Evolutionary conservation across 331 rosid species (phyloP), one percentile per base, ranked within the genome.

Genomic region (Dryas integrifolia): DNA sequence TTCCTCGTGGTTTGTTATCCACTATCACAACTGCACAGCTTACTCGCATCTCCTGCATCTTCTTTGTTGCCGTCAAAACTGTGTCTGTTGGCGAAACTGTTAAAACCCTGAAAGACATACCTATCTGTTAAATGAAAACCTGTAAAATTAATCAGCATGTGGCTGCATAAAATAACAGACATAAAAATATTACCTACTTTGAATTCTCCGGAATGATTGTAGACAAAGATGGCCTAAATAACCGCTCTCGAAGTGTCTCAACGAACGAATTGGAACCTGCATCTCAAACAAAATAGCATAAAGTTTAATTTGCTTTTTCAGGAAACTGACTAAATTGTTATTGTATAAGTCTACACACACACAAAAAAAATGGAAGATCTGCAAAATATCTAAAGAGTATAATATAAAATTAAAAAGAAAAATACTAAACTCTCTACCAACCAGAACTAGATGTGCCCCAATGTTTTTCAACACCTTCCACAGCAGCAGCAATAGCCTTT

Each of bases 401-500:
- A 30, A 50, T 9, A 50, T 39, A 10, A 60, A 58, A 15, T 43
- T 72, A 16, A 67, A 56, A 60, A 60, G 67, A 76, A 70, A 58
- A 57, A 8, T 38, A 14, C 5, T 7, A 38, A 57, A 76, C 64
- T 67, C 59, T 84, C 69, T 65, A 83, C 92, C 64, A 79, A 92
- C 98, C 99, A 82, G 96, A 77, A 69, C 81, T 65, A 69, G 96
- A 67, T 56, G 94, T 30, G 58, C 93, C 97, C 91, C 97, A 92
- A 72, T 86, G 89, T 81, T 95, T 95, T 85, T 92, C 99, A 80
- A 95, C 96, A 72, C 98, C 99, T 86, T 95, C 97, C 82, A 95
- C 99, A 56, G 99, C 99, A 65, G 98, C 98, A 44, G 92, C 98
- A 83, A 95, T 95, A 57, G 99, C 99, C 85, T 88, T 95, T 80